These are phyloP conservation scores for Coniochaeta sp. DNA, from an alignment of 2,329 filamentous ascomycete genomes.

Conservation along the genomic window DNA sequence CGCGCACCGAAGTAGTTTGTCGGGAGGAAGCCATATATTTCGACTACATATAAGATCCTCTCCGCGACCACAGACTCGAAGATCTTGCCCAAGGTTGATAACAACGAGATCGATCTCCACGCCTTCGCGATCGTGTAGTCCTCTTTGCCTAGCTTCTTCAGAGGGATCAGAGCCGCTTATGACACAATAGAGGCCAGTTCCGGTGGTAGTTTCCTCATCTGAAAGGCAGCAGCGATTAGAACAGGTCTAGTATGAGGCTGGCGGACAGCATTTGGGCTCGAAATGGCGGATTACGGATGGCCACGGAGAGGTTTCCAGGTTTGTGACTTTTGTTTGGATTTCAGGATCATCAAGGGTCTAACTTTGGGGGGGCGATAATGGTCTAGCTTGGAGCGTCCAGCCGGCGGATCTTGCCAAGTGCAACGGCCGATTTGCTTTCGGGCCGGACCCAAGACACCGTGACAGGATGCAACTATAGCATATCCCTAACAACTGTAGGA, in stretches of 20 bases:
- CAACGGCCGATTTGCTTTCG: background rate
- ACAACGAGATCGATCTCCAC: background rate
- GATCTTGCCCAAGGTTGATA: background rate
- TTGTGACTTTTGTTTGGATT: background rate
- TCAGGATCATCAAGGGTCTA: background rate
- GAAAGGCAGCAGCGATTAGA: too few relatives aligned
- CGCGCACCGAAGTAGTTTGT: background rate
- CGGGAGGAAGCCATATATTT: background rate
- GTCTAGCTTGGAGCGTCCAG: background rate
- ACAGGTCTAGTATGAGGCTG: too few relatives aligned
- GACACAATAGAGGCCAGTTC: too few relatives aligned
- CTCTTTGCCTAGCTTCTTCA: background rate
- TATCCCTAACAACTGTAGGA: too few relatives aligned
- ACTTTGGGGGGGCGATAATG: background rate
- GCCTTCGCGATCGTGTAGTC: background rate
- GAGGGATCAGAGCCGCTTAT: too few relatives aligned
- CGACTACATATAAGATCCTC: slow-evolving; percentile 1
- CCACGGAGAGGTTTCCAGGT: too few relatives aligned
- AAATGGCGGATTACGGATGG: too few relatives aligned
- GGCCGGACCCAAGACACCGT: background rate
- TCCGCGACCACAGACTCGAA: slow-evolving; percentile 4
- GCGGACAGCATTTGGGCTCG: too few relatives aligned
- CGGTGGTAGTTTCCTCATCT: too few relatives aligned
- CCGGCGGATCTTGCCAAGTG: background rate
- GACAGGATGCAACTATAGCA: background rate